A percentile compares a stretch with the other conserved stretches of the same genome.
Conservation (phyloP, 2,329 filamentous ascomycete species). For the Thielaviopsis musarum region DNA sequence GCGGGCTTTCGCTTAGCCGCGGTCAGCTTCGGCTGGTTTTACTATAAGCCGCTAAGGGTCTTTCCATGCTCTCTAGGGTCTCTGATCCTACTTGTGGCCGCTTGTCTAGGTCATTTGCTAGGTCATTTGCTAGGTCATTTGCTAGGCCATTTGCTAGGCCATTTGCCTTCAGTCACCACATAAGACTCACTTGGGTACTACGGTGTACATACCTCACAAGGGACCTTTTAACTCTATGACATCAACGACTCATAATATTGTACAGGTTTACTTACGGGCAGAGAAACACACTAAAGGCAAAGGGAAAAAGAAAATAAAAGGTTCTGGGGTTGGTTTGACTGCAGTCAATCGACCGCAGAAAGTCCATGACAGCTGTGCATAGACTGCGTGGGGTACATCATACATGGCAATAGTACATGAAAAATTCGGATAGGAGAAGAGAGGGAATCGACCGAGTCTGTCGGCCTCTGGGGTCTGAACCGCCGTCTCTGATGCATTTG, state of each 20-base stretch:
- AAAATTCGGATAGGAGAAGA: neutral
- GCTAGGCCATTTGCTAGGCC: no score
- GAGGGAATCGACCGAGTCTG: neutral
- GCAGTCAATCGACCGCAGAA: neutral
- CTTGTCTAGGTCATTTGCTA: no score
- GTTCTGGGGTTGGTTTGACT: neutral
- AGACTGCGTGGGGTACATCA: neutral
- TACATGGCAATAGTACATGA: neutral
- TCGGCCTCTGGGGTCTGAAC: no score
- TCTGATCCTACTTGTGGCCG: no score
- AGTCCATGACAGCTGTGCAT: neutral
- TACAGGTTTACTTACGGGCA: neutral
- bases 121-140: no score
- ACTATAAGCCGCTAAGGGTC: neutral
- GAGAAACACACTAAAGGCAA: neutral
- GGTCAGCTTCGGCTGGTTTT: neutral
- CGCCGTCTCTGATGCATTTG: no score
- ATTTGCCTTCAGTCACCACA: no score
- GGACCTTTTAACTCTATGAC: no score
- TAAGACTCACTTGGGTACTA: no score
- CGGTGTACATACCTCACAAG: neutral
- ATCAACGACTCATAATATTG: neutral
- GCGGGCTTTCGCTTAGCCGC: neutral
- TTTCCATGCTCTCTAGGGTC: neutral
- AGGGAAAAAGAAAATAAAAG: neutral